Conservation (phyloP, 1,284 basidiomycete genomes). For the Vanrija humicola region DNA sequence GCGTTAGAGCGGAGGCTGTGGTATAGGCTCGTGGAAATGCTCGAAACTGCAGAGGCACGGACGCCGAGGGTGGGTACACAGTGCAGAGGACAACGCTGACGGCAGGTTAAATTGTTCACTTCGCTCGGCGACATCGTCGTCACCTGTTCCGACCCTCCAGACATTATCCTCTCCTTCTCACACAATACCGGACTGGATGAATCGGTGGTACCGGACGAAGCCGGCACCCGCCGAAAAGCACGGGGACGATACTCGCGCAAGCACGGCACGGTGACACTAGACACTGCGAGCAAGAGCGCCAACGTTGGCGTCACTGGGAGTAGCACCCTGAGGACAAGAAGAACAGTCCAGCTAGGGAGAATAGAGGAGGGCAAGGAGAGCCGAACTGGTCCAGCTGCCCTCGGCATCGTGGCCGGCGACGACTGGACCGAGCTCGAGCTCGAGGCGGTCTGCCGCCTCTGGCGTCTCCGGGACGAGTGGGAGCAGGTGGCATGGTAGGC, state of each 20-base stretch:
- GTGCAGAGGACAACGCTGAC: not conserved
- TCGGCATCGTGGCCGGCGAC: not conserved
- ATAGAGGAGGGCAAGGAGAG: not conserved
- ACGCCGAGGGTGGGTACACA: constrained; percentile 26
- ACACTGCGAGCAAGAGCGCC: constrained; percentile 3
- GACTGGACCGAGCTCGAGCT: constrained; percentile 25
- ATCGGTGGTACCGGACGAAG: not conserved
- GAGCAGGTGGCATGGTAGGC: not conserved
- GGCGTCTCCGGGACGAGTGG: constrained; percentile 24
- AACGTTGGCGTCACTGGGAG: not conserved
- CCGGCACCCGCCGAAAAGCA: not conserved
- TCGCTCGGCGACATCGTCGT: constrained; percentile 30
- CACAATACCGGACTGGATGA: not conserved
- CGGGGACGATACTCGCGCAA: constrained; percentile 21
- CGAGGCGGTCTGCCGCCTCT: constrained; percentile 25
- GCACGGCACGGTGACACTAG: constrained; percentile 8
- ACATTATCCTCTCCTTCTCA: constrained; percentile 28
- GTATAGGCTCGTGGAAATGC: constrained; percentile 17
- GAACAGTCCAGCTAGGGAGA: too few relatives aligned
- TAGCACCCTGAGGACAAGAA: too few relatives aligned
- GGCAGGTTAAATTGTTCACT: constrained; percentile 34
- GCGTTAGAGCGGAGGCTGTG: constrained; percentile 21
- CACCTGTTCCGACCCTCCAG: constrained; percentile 37
- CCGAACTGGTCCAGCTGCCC: not conserved
- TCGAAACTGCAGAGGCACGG: constrained; percentile 28